Evolutionary conservation across 352 stramenopile species (phyloP).

Genomic region (Globisporangium emineosum): DNA sequence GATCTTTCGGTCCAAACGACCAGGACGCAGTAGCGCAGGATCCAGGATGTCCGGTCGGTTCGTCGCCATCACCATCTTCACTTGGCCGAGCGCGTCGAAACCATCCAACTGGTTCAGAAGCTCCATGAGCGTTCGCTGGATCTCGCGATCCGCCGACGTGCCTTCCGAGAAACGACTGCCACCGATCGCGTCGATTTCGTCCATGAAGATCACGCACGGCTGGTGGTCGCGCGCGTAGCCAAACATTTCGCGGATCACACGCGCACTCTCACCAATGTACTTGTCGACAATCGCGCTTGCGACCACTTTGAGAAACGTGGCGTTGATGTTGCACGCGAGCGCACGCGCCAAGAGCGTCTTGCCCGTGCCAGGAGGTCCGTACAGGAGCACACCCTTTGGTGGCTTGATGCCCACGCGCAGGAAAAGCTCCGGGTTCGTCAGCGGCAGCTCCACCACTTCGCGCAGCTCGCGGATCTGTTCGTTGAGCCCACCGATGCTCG

Average conservation of each 20-base stretch:
- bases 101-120: conserved; percentile 99
- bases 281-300: conserved; percentile 99
- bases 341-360: conserved; percentile 99
- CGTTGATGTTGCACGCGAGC: conserved; percentile 98
- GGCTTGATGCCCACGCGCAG: conserved; percentile 98
- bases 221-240: conserved; percentile 96
- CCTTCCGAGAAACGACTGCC: conserved; percentile 97
- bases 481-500: conserved; percentile 97
- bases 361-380: conserved; percentile 97
- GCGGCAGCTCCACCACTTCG: conserved; percentile 97
- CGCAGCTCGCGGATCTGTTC: conserved; percentile 98
- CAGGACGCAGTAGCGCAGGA: conserved; percentile 96
- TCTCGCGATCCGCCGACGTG: conserved; percentile 95
- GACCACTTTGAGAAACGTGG: conserved; percentile 99
- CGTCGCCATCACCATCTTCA: conserved; percentile 99
- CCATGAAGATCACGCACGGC: conserved; percentile 99
- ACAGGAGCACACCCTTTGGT: conserved; percentile 97
- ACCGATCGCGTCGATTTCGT: conserved; percentile 99
- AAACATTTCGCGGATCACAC: conserved; percentile 99
- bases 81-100: conserved; percentile 97
- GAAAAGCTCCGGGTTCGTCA: conserved; percentile 99
- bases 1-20: conserved; percentile 99
- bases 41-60: conserved; percentile 99
- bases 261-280: conserved; percentile 99
- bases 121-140: conserved; percentile 99